Conservation (phyloP, 169 alveolate genomes). For the Plasmodium billcollinsi region DNA sequence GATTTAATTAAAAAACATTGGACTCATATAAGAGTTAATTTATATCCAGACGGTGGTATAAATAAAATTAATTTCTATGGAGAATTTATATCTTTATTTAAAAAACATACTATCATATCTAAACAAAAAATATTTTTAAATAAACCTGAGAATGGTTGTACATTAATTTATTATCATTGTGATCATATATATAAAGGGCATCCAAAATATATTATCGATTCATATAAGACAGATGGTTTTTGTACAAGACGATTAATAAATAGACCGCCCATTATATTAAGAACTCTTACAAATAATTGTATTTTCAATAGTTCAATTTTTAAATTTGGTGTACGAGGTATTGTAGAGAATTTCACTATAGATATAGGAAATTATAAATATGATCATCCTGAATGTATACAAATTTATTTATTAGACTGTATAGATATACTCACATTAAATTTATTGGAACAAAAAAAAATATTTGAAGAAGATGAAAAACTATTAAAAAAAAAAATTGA, state of each 20-base stretch:
- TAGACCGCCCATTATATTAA: conserved; percentile 71
- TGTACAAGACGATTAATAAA: conserved; percentile 57
- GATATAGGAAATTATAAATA: conserved; percentile 64
- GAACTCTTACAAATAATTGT: conserved; percentile 48
- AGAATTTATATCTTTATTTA: conserved; percentile 63
- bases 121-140: conserved; percentile 70
- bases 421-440: conserved; percentile 67
- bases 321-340: conserved; percentile 73
- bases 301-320: conserved; percentile 48
- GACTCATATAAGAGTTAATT: conserved; percentile 72
- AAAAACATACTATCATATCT: conserved; percentile 67
- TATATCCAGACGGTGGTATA: conserved; percentile 76
- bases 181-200: conserved; percentile 67
- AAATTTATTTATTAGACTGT: conserved; percentile 55
- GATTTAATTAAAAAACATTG: conserved; percentile 56
- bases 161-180: conserved; percentile 62
- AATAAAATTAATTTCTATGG: conserved; percentile 72
- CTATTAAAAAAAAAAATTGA: conserved; percentile 43
- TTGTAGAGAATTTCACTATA: conserved; percentile 62
- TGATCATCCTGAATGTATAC: conserved; percentile 67
- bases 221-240: conserved; percentile 53
- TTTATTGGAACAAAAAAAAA: conserved; percentile 56
- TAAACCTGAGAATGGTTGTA: conserved; percentile 76
- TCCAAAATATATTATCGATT: conserved; percentile 57
- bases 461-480: conserved; percentile 75